phyloP scores from a whole-genome alignment of 2,329 filamentous ascomycete genomes.

The Fusarium paranaense region DNA sequence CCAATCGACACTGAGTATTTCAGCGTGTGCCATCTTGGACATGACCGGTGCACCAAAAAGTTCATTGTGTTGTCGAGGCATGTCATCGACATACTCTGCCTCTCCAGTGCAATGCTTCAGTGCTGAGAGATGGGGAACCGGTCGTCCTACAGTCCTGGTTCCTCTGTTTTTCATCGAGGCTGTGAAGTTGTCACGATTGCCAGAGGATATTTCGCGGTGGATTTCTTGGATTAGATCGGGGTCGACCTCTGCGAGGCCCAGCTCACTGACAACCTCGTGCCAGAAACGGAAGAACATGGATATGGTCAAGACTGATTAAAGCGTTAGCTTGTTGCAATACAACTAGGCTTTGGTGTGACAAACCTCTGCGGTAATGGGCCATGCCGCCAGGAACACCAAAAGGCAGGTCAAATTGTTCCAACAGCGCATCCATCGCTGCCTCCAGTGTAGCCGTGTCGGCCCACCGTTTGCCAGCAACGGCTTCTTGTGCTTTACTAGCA shows the following conservation, averaged over 20 bases:
- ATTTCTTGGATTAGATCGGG: conserved; percentile 78
- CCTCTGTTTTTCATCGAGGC: background rate
- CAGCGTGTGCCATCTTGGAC: conserved; percentile 85
- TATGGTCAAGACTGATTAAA: background rate
- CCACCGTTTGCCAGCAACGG: conserved; percentile 6
- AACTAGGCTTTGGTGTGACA: background rate
- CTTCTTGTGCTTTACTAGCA: conserved; percentile 5
- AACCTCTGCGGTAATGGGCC: conserved; percentile 18
- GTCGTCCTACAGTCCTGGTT: background rate
- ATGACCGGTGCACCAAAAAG: conserved; percentile 84
- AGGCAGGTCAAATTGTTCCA: conserved; percentile 8
- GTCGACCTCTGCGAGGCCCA: conserved; percentile 55
- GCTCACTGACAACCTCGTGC: conserved; percentile 9
- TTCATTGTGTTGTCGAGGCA: conserved; percentile 83
- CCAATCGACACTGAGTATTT: conserved; percentile 78
- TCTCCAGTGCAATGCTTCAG: conserved; percentile 89
- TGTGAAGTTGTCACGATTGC: conserved; percentile 3
- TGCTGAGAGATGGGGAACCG: conserved; percentile 81
- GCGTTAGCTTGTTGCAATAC: background rate
- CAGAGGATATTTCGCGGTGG: conserved; percentile 58
- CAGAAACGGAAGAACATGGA: conserved; percentile 22
- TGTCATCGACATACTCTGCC: conserved; percentile 92
- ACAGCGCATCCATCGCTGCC: background rate
- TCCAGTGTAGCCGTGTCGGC: background rate
- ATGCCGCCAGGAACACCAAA: conserved; percentile 18